Conservation (phyloP, 192 early-diverging fungal species). For the Mortierella antarctica region DNA sequence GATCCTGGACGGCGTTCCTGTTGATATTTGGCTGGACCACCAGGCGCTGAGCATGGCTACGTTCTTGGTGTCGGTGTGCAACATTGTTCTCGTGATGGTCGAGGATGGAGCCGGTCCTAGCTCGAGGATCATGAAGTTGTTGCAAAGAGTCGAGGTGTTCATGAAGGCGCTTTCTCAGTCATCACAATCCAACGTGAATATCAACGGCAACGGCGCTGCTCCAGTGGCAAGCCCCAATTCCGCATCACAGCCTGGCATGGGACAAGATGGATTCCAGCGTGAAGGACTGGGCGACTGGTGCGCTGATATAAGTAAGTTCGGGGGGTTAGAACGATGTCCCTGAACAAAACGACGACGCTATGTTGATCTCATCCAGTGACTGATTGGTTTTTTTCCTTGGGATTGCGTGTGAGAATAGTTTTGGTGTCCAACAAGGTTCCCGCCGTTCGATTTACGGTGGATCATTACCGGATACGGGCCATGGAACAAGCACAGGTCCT, state of each 20-base stretch:
- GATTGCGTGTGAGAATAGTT: slow-evolving; percentile 1
- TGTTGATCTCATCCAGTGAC: neutral
- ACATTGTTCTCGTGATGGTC: slow-evolving; percentile 69
- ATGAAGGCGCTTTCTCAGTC: slow-evolving; percentile 39
- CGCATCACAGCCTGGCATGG: neutral
- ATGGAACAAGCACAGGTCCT: slow-evolving; percentile 47
- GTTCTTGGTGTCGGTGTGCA: slow-evolving; percentile 72
- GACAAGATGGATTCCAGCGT: neutral
- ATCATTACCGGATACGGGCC: slow-evolving; percentile 37
- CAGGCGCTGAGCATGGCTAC: slow-evolving; percentile 63
- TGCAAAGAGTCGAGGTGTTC: slow-evolving; percentile 34
- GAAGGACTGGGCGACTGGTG: slow-evolving; percentile 49
- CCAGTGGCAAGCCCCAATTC: neutral
- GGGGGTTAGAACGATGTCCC: no score
- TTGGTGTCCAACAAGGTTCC: slow-evolving; percentile 41
- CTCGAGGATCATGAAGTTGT: slow-evolving; percentile 22
- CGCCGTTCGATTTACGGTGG: slow-evolving; percentile 35
- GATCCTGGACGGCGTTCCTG: slow-evolving; percentile 44
- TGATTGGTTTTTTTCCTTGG: neutral
- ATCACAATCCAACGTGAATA: slow-evolving; percentile 2
- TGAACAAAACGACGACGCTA: neutral
- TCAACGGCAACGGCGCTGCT: neutral
- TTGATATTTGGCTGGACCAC: slow-evolving; percentile 57
- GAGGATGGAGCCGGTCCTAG: slow-evolving; percentile 35
- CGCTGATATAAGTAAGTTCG: slow-evolving; percentile 38